Percentiles rank a stretch among this genome's conserved stretches.
These are phyloP conservation scores for Annulohypoxylon maeteangense DNA, from an alignment of 495 filamentous ascomycete genomes.

Conservation along the genomic window DNA sequence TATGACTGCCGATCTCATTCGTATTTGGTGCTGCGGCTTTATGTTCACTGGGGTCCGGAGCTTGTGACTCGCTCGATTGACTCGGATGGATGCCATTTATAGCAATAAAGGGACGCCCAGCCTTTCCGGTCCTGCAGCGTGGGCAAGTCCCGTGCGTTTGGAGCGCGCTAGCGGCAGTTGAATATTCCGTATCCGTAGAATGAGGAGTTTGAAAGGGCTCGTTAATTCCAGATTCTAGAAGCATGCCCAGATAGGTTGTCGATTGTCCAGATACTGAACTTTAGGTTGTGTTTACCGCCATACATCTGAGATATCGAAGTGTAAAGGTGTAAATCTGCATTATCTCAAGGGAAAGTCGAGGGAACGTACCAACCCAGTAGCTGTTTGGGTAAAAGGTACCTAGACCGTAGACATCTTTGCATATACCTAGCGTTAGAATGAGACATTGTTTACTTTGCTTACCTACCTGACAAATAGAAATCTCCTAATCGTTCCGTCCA, in stretches of 20 bases:
- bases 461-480: neutral
- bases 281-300: neutral
- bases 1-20: slow-evolving; percentile 42
- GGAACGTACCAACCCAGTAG: too few species aligned
- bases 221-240: slow-evolving; percentile 32
- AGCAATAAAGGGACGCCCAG: slow-evolving; percentile 27
- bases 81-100: slow-evolving; percentile 34
- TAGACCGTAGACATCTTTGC: neutral
- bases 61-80: slow-evolving; percentile 29
- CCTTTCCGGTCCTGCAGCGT: slow-evolving; percentile 10
- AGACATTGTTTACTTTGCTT: neutral
- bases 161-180: slow-evolving; percentile 40
- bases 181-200: slow-evolving; percentile 3
- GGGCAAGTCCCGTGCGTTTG: slow-evolving; percentile 25
- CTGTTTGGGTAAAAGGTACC: too few species aligned
- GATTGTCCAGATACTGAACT: neutral
- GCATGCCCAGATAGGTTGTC: slow-evolving; percentile 20
- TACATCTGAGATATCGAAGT: neutral
- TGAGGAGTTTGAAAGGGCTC: slow-evolving; percentile 1
- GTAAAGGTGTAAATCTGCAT: neutral
- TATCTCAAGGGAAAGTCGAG: neutral
- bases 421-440: neutral
- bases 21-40: slow-evolving; percentile 42
- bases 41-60: slow-evolving; percentile 22
- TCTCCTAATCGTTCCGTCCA: neutral